Percentiles rank a stretch among this genome's conserved stretches.
phyloP scores from a whole-genome alignment of 139 green algal genomes.

The Tetradesmus obliquus region DNA sequence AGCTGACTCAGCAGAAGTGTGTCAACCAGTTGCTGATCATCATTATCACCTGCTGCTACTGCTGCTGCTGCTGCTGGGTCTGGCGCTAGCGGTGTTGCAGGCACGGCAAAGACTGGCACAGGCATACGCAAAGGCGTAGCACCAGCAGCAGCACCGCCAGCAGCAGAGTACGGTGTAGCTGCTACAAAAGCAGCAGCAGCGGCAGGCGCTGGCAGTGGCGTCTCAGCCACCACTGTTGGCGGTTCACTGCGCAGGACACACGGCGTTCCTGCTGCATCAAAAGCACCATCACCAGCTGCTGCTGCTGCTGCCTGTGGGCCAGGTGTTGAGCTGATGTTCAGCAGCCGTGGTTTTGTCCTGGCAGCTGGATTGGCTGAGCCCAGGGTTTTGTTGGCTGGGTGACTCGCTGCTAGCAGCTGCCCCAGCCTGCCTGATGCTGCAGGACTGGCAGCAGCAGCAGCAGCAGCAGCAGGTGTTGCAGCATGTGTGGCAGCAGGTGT shows the following conservation, averaged over 20 bases:
- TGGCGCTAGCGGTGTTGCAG: background rate
- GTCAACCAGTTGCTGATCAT: background rate
- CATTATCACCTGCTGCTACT: background rate
- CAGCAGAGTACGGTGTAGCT: background rate
- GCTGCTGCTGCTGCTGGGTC: conserved; percentile 1
- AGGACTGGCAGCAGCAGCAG: conserved; percentile 32
- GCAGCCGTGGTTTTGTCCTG: background rate
- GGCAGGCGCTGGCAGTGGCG: background rate
- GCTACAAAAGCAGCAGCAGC: background rate
- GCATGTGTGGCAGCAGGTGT: background rate
- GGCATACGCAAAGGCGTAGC: background rate
- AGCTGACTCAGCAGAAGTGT: conserved; percentile 19
- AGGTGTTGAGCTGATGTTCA: background rate
- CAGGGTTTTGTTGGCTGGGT: conserved; percentile 22
- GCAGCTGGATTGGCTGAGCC: background rate
- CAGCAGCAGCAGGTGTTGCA: background rate
- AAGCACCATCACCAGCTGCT: conserved; percentile 2
- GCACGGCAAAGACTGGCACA: conserved; percentile 16
- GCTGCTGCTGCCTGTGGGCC: background rate
- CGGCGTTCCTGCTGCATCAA: background rate
- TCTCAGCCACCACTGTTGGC: background rate
- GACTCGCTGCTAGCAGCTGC: conserved; percentile 3
- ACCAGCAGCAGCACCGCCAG: background rate
- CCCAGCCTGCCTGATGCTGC: conserved; percentile 7
- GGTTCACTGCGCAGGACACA: background rate